A percentile compares a stretch with the other conserved stretches of the same genome.
Conservation (phyloP, 495 filamentous ascomycete genomes). For the Penicillium bovifimosum region DNA sequence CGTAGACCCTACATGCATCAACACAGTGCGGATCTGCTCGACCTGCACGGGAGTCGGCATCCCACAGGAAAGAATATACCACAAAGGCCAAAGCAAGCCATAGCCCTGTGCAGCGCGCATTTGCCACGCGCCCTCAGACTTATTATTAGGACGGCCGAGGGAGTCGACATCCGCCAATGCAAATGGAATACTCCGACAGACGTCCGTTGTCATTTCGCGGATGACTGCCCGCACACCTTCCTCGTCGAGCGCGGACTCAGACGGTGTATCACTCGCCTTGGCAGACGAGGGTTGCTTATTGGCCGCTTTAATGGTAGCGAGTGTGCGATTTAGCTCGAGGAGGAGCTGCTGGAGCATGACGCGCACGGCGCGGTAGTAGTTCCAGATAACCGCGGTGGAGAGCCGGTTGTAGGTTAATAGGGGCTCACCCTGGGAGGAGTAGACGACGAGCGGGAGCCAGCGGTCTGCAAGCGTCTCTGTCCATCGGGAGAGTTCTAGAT, state of each 20-base stretch:
- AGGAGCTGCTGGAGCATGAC: slow-evolving; percentile 33
- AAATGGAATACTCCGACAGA: slow-evolving; percentile 40
- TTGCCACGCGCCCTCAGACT: slow-evolving; percentile 8
- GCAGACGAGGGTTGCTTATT: background rate
- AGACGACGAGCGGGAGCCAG: slow-evolving; percentile 37
- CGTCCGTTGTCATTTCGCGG: slow-evolving; percentile 37
- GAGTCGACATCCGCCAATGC: slow-evolving; percentile 34
- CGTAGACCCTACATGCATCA: slow-evolving; percentile 27
- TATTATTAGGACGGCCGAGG: slow-evolving; percentile 24
- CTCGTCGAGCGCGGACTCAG: slow-evolving; percentile 9
- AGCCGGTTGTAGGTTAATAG: slow-evolving; percentile 34
- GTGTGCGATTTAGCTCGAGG: slow-evolving; percentile 22
- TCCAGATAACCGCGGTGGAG: slow-evolving; percentile 32
- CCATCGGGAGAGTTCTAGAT: slow-evolving; percentile 35
- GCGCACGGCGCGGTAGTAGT: slow-evolving; percentile 38
- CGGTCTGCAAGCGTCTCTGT: slow-evolving; percentile 28
- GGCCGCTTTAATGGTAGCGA: slow-evolving; percentile 13
- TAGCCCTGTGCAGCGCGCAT: slow-evolving; percentile 34
- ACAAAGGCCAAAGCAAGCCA: slow-evolving; percentile 40
- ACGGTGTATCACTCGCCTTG: background rate
- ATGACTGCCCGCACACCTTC: slow-evolving; percentile 13
- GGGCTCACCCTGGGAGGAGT: slow-evolving; percentile 29
- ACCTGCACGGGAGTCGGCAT: slow-evolving; percentile 31
- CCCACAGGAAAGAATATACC: slow-evolving; percentile 36
- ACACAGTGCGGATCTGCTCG: slow-evolving; percentile 24